Conservation (phyloP, 495 filamentous ascomycete species). For the Penicillium desertorum region DNA sequence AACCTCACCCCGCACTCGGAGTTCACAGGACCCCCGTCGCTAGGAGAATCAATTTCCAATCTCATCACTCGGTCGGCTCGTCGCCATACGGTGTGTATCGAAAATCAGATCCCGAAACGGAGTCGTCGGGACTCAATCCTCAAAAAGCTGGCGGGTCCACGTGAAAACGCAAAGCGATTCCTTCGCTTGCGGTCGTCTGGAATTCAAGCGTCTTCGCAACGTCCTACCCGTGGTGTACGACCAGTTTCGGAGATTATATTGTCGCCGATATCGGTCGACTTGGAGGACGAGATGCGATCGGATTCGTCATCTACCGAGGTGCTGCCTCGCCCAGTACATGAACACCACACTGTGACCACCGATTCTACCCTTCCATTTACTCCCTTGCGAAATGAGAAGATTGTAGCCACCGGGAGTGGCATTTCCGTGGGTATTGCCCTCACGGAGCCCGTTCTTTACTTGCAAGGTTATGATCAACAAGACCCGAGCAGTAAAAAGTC, state of each 20-base stretch:
- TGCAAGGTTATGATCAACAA: conserved; percentile 87
- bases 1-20: conserved; percentile 25
- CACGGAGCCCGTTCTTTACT: conserved; percentile 85
- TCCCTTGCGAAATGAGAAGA: conserved; percentile 56
- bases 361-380: conserved; percentile 39
- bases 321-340: conserved; percentile 29
- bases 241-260: conserved; percentile 47
- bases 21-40: conserved; percentile 20
- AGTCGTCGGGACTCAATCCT: conserved; percentile 37
- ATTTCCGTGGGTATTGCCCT: conserved; percentile 70
- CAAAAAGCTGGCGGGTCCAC: conserved; percentile 48
- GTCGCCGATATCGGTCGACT: conserved; percentile 34
- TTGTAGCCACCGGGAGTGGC: conserved; percentile 71
- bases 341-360: conserved; percentile 23
- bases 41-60: conserved; percentile 24
- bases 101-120: conserved; percentile 30
- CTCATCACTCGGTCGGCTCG: conserved; percentile 31
- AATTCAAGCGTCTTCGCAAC: conserved; percentile 27
- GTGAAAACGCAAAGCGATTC: conserved; percentile 52
- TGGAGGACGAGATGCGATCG: conserved; percentile 31
- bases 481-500: conserved; percentile 67
- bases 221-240: conserved; percentile 27
- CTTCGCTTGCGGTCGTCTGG: conserved; percentile 44
- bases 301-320: conserved; percentile 34
- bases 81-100: conserved; percentile 22